Evolutionary conservation across 1,284 basidiomycete species (phyloP).

Genomic region (Rhodotorula mucilaginosa): DNA sequence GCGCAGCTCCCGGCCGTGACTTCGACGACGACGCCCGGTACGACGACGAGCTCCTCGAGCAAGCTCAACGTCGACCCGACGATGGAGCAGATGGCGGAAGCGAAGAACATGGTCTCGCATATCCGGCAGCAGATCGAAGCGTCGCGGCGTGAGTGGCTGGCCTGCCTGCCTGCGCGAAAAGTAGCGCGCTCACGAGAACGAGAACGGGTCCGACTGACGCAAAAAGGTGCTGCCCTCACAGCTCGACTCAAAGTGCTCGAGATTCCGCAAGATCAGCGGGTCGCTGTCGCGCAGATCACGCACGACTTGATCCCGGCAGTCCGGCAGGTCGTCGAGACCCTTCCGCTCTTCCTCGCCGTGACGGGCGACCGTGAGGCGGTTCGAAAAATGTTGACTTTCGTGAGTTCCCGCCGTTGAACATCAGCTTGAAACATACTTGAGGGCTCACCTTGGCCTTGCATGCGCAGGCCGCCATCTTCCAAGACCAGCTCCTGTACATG

Average conservation of each 20-base stretch:
- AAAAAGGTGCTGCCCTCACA: not conserved
- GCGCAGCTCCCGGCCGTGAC: not conserved
- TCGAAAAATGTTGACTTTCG: slow-evolving; percentile 37
- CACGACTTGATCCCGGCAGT: slow-evolving; percentile 37
- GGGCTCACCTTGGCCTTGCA: not conserved
- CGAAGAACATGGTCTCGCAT: slow-evolving; percentile 14
- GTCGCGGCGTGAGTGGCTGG: slow-evolving; percentile 18
- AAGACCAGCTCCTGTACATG: slow-evolving; percentile 30
- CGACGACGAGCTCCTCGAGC: not conserved
- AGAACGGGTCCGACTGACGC: too few relatives aligned
- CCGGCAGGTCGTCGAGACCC: slow-evolving; percentile 37
- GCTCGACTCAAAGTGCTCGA: slow-evolving; percentile 32
- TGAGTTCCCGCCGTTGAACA: slow-evolving; percentile 8
- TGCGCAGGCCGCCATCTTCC: slow-evolving; percentile 28
- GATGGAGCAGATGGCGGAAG: slow-evolving; percentile 33
- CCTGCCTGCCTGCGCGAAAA: not conserved
- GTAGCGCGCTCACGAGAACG: too few relatives aligned
- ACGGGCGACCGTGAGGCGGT: slow-evolving; percentile 25
- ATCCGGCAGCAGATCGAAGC: slow-evolving; percentile 18
- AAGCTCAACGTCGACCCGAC: slow-evolving; percentile 25
- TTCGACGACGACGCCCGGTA: too few relatives aligned
- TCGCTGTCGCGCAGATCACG: slow-evolving; percentile 22
- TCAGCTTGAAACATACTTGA: not conserved
- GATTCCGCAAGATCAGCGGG: slow-evolving; percentile 31
- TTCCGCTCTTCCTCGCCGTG: slow-evolving; percentile 43